Evolutionary conservation across 805 yeast genomes (phyloP).

Genomic region (Cyberlindnera mycetangii): DNA sequence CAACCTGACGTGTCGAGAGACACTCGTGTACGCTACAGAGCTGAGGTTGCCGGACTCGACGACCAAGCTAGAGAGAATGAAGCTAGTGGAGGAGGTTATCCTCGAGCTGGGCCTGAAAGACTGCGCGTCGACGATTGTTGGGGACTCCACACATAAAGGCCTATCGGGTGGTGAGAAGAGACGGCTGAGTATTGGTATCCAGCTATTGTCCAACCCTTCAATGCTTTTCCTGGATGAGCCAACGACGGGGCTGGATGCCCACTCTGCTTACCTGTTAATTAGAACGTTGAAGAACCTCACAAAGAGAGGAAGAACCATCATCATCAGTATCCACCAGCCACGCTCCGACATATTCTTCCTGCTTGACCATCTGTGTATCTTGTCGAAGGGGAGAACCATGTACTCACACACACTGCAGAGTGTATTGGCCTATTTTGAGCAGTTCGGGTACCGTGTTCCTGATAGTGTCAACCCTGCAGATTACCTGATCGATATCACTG

Average conservation of each 20-base stretch:
- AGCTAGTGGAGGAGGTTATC: slow-evolving; percentile 60
- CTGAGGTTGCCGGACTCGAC: slow-evolving; percentile 53
- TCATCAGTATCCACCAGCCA: slow-evolving; percentile 84
- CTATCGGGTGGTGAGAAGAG: slow-evolving; percentile 87
- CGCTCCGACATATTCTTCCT: slow-evolving; percentile 71
- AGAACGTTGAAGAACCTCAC: slow-evolving; percentile 61
- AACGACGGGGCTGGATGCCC: slow-evolving; percentile 84
- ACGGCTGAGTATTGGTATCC: slow-evolving; percentile 78
- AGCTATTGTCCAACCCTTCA: slow-evolving; percentile 73
- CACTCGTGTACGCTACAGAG: slow-evolving; percentile 69
- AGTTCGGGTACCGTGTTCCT: slow-evolving; percentile 40
- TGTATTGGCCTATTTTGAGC: slow-evolving; percentile 44
- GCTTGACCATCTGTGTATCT: slow-evolving; percentile 65
- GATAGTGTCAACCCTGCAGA: slow-evolving; percentile 51
- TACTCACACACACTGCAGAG: slow-evolving; percentile 42
- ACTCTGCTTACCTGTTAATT: slow-evolving; percentile 66
- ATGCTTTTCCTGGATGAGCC: slow-evolving; percentile 78
- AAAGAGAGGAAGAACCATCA: slow-evolving; percentile 60
- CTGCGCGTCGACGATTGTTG: slow-evolving; percentile 61
- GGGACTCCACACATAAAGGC: slow-evolving; percentile 52
- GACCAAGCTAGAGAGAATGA: slow-evolving; percentile 39
- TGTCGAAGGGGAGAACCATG: slow-evolving; percentile 56
- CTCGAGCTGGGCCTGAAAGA: slow-evolving; percentile 68
- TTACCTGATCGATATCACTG: slow-evolving; percentile 45
- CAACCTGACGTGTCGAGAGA: slow-evolving; percentile 70